Conservation (phyloP, 495 filamentous ascomycete species). For the Aspergillus campestris region DNA sequence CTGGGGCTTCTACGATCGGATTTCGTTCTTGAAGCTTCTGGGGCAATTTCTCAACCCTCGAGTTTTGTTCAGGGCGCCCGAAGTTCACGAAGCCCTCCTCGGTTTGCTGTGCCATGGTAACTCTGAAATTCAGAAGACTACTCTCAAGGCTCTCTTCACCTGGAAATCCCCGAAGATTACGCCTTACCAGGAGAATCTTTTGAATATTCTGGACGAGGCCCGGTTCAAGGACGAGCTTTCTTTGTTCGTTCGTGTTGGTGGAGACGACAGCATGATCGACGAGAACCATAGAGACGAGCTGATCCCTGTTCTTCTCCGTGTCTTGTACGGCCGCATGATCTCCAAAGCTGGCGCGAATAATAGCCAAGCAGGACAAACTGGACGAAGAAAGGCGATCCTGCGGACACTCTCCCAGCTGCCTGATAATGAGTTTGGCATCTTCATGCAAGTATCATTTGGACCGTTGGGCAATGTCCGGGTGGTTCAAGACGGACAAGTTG, state of each 20-base stretch:
- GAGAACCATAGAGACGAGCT: slow-evolving; percentile 59
- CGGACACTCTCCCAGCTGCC: slow-evolving; percentile 50
- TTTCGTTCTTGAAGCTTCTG: slow-evolving; percentile 75
- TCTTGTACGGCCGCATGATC: slow-evolving; percentile 84
- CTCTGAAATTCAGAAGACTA: slow-evolving; percentile 73
- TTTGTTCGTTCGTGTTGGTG: slow-evolving; percentile 63
- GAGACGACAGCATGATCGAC: slow-evolving; percentile 66
- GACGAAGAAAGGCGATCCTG: slow-evolving; percentile 59
- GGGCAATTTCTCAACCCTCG: slow-evolving; percentile 76
- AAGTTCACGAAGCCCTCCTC: slow-evolving; percentile 67
- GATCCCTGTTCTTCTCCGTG: slow-evolving; percentile 75
- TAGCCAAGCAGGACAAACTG: slow-evolving; percentile 47
- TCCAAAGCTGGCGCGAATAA: slow-evolving; percentile 60
- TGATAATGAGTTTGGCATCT: slow-evolving; percentile 60
- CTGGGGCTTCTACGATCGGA: slow-evolving; percentile 64
- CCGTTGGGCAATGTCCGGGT: slow-evolving; percentile 50
- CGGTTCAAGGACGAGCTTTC: slow-evolving; percentile 87
- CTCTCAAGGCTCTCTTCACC: slow-evolving; percentile 75
- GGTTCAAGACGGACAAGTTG: slow-evolving; percentile 41
- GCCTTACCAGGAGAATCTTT: slow-evolving; percentile 77
- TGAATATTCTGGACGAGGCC: slow-evolving; percentile 83
- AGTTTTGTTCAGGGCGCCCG: slow-evolving; percentile 66
- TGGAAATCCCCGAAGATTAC: slow-evolving; percentile 74
- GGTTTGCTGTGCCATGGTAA: slow-evolving; percentile 77
- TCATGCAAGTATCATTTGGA: slow-evolving; percentile 75